Base-by-base conservation (phyloP, 331 rosid species). In the Telfairia occidentalis region DNA sequence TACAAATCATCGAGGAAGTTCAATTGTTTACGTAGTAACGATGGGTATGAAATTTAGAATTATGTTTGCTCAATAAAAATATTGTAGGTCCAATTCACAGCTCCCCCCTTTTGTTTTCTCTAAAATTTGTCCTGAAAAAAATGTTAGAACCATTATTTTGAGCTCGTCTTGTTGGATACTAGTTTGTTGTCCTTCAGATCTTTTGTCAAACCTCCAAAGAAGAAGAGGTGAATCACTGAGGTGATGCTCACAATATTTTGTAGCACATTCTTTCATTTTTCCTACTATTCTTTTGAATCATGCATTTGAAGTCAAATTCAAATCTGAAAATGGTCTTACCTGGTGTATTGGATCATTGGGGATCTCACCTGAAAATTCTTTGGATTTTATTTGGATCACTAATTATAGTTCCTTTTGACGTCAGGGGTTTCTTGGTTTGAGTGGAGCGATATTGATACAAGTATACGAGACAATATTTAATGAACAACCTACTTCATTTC, bases 401-500 rank as follows among this genome's bases (percentile, higher is more conserved):
- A 34, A 69, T 12, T 29, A 43, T 69, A 10, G 52, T 69, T 26
- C 15, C 9, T 77, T 74, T 71, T 3, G 58, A 86, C 23, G 50
- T 2, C 92, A 94, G 98, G 97, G 97, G 4, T 94, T 90, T 84
- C 80, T 87, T 73, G 98, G 98, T 73, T 84, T 94, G 15, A 87
- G 98, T 78, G 97, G 97, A 74, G 98, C 98, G 72, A 87, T 94
- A 76, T 77, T 94, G 73, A 87, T 94, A 21, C 97, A 88, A 75
- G 66, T 89, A 45, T 89, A 94, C 35, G 88, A 86, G 38, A 82
- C 91, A 13, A 71, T 85, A 72, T 88, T 80, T 74, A 72, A 84
- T 35, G 92, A 90, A 5, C 77, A 91, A 5, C 96, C 97, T 0
- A 61, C 90, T 42, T 52, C 92, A 7, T 94, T 42, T 83, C 82